Evolutionary conservation across 345 rosid genomes (phyloP), one percentile per base, ranked within the genome.

Genomic region (Stellera chamaejasme): DNA sequence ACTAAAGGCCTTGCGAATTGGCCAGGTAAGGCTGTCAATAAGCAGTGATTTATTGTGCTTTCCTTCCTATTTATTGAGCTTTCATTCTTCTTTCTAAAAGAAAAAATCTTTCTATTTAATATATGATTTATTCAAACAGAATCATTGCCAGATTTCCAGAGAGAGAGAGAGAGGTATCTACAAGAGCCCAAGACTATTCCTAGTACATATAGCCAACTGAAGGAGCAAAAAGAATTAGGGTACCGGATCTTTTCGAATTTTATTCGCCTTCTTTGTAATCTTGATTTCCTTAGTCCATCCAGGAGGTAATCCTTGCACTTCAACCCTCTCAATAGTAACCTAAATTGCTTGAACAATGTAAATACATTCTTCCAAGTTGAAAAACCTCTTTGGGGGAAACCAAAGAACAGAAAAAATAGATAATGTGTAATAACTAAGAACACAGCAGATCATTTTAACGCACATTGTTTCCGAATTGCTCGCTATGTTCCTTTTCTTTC

Each of bases 211-310:
- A 43, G 27, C 15, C 13, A 15, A 12, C 50, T 11, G 43, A 43
- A 55, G 39, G 15, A 32, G 19, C 19, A 55, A 66, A 48, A 44
- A 26, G 45, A 12, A 46, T 11, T 28, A 60, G 28, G 72, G 49
- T 81, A 87, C 97, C 78, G 87, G 62, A 59, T 87, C 96, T 76
- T 71, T 83, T 77, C 96, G 71, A 49, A 54, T 60, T 77, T 56
- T 78, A 56, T 72, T 54, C 26, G 69, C 81, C 58, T 51, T 77
- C 85, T 72, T 87, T 32, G 76, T 74, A 45, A 85, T 66, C 62
- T 61, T 81, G 51, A 83, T 55, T 73, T 91, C 88, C 80, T 85
- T 85, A 69, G 68, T 85, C 98, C 98, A 91, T 73, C 96, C 95
- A 52, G 77, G 54, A 46, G 92, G 96, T 58, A 88, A 78, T 41